phyloP scores from a whole-genome alignment of 441 rosid species.

The Erysimum cheiri region DNA sequence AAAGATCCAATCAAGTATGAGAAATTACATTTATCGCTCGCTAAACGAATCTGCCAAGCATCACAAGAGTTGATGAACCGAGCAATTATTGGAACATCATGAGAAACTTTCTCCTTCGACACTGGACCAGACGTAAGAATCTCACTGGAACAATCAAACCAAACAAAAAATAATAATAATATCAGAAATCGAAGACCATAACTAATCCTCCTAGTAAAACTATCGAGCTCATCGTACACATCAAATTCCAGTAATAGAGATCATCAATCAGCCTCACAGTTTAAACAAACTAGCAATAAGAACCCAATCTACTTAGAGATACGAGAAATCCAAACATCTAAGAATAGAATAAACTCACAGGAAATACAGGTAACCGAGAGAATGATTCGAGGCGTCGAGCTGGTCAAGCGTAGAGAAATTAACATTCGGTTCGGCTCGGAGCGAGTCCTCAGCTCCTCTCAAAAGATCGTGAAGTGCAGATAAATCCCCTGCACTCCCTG shows the following conservation, averaged over 20 bases:
- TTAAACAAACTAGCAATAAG: background rate
- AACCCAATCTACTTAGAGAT: constrained; percentile 8
- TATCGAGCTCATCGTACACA: constrained; percentile 14
- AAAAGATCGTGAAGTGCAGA: constrained; percentile 60
- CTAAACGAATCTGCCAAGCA: constrained; percentile 77
- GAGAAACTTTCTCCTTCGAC: constrained; percentile 58
- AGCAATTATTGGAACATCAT: constrained; percentile 51
- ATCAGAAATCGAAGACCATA: constrained; percentile 19
- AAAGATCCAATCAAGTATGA: constrained; percentile 3
- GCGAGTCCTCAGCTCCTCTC: constrained; percentile 69
- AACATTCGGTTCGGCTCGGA: constrained; percentile 59
- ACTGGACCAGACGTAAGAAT: constrained; percentile 61
- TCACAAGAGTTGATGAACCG: constrained; percentile 72
- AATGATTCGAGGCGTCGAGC: constrained; percentile 84
- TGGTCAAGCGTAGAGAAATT: constrained; percentile 68
- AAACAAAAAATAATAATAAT: background rate
- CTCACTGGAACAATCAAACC: constrained; percentile 61
- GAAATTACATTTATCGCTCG: constrained; percentile 71
- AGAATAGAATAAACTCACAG: constrained; percentile 54
- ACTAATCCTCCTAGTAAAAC: background rate
- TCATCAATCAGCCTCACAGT: background rate
- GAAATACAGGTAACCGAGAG: constrained; percentile 89
- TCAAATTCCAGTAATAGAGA: constrained; percentile 1
- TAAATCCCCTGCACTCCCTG: constrained; percentile 63
- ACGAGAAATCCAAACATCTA: background rate